phyloP scores from a whole-genome alignment of 139 green algal species.

The Raphidocelis subcapitata region DNA sequence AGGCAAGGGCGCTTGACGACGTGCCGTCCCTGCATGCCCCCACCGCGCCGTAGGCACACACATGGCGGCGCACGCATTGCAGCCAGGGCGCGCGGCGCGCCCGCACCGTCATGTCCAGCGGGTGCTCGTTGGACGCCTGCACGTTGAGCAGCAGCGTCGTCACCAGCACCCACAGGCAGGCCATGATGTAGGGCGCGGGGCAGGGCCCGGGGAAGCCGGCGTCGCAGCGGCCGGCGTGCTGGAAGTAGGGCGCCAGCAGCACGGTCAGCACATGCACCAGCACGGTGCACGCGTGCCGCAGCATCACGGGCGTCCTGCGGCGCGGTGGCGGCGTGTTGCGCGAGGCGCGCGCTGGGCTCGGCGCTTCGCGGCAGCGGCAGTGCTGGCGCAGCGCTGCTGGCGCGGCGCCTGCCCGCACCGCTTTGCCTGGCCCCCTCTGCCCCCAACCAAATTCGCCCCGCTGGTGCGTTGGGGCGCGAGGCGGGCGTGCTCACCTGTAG shows the following conservation, averaged over 20 bases:
- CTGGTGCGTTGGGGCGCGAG: too few relatives aligned
- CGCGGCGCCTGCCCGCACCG: too few relatives aligned
- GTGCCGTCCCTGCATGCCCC: too few relatives aligned
- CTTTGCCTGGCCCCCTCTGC: too few relatives aligned
- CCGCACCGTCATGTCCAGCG: too few relatives aligned
- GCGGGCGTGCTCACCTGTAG: too few relatives aligned
- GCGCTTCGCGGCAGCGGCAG: background rate
- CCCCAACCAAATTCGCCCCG: too few relatives aligned
- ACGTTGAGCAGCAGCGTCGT: conserved; percentile 34
- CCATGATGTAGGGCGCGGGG: conserved; percentile 24
- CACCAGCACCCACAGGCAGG: conserved; percentile 27
- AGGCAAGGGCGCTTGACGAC: background rate
- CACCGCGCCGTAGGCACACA: too few relatives aligned
- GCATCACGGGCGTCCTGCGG: background rate
- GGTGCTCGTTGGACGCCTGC: conserved; percentile 5
- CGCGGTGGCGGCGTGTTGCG: too few relatives aligned
- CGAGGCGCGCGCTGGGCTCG: too few relatives aligned
- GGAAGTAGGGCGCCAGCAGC: conserved; percentile 27
- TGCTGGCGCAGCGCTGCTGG: conserved; percentile 25
- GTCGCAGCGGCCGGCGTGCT: conserved; percentile 17
- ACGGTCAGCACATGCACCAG: conserved; percentile 19
- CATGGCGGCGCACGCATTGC: too few relatives aligned
- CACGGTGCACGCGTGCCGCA: conserved; percentile 5
- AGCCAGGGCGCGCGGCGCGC: too few relatives aligned
- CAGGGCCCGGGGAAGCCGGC: background rate